Conservation (phyloP, 192 early-diverging fungal genomes). For the Podila epigama region DNA sequence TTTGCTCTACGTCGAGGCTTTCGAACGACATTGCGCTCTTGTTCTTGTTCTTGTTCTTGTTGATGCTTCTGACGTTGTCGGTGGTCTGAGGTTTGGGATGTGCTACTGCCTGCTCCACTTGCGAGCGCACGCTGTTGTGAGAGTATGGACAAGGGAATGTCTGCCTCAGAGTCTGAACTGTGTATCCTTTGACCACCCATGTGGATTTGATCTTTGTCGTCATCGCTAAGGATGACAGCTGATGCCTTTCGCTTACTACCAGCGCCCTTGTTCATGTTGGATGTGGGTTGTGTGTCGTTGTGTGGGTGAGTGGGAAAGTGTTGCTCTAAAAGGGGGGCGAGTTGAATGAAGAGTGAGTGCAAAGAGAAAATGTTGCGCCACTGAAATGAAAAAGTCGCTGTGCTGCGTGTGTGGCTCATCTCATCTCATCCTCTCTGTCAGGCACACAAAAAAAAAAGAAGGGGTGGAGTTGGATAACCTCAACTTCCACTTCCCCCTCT, state of each 20-base stretch:
- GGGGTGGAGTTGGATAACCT: neutral
- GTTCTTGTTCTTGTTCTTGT: neutral
- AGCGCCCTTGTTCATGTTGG: neutral
- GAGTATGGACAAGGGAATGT: neutral
- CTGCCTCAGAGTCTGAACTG: neutral
- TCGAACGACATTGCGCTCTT: neutral
- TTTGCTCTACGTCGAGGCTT: neutral
- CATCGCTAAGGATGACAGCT: neutral
- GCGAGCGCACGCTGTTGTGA: too few species aligned
- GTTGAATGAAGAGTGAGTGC: too few species aligned
- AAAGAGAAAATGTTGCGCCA: too few species aligned
- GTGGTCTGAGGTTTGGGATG: neutral
- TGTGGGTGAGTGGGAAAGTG: neutral
- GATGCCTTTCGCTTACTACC: neutral
- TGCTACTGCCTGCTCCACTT: neutral
- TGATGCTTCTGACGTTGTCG: neutral
- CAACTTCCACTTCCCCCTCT: neutral
- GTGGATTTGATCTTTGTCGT: neutral
- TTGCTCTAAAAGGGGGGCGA: neutral
- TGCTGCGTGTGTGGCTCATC: too few species aligned
- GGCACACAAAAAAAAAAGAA: constrained; percentile 5
- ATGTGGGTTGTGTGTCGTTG: neutral
- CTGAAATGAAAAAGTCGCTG: too few species aligned
- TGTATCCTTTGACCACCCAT: neutral
- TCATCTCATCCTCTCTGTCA: too few species aligned